These are phyloP conservation scores for Lolium rigidum DNA, from an alignment of 176 grass and related monocot species.

Conservation along the genomic window DNA sequence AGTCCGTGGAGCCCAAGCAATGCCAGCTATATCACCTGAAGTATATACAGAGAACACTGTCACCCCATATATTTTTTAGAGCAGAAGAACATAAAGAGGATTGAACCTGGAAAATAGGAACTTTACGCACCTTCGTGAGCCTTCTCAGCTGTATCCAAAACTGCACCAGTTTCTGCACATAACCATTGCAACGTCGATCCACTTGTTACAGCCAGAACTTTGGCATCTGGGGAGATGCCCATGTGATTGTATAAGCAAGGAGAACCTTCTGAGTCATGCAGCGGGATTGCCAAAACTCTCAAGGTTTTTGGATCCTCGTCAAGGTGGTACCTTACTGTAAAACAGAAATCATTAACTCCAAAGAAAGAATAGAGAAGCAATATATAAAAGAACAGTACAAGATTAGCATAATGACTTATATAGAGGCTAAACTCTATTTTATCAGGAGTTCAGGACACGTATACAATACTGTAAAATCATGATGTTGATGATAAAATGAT, in stretches of 20 bases:
- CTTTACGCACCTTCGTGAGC: constrained; percentile 85
- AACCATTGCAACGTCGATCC: constrained; percentile 88
- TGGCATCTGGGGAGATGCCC: constrained; percentile 77
- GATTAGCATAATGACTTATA: not conserved
- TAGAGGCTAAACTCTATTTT: constrained; percentile 8
- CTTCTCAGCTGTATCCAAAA: constrained; percentile 90
- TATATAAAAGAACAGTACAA: not conserved
- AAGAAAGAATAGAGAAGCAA: not conserved
- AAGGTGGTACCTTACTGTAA: constrained; percentile 91
- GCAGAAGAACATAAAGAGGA: not conserved
- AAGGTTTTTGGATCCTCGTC: constrained; percentile 96
- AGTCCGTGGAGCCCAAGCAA: constrained; percentile 69
- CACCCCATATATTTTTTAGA: not conserved
- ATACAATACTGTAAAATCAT: not conserved
- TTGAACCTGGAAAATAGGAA: constrained; percentile 21
- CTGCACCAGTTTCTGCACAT: constrained; percentile 69
- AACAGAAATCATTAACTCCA: constrained; percentile 32
- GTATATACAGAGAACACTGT: constrained; percentile 21
- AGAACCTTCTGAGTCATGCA: constrained; percentile 78
- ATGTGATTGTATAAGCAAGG: constrained; percentile 82
- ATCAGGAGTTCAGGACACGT: not conserved
- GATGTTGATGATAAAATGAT: not conserved
- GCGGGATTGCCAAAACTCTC: constrained; percentile 77
- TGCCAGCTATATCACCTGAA: constrained; percentile 83
- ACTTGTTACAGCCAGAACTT: constrained; percentile 72